Evolutionary conservation across 257 asterid genomes (phyloP), one percentile per base, ranked within the genome.

Genomic region (Buddleja alternifolia): DNA sequence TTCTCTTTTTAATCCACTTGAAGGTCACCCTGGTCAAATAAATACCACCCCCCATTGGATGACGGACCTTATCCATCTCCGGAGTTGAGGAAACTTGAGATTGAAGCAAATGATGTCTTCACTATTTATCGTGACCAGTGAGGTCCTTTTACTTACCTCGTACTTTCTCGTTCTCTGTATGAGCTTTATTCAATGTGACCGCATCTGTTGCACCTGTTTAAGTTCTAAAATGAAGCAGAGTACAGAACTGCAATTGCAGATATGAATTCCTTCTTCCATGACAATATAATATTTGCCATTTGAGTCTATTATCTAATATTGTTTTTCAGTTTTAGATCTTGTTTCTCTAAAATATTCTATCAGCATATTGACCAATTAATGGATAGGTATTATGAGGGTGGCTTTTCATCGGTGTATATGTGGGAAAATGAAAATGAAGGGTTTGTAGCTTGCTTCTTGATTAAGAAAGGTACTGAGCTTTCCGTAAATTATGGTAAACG

Each of bases 81-180:
- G 21, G 90, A 89, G 73, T 74, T 94, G 87, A 84, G 99, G 88
- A 91, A 86, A 72, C 97, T 94, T 50, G 99, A 94, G 84, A 74
- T 87, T 71, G 99, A 94, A 84, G 99, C 99, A 72, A 94, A 94
- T 42, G 97, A 94, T 20, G 85, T 94, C 69, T 94, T 94, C 77
- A 78, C 97, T 39, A 57, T 91, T 73, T 94, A 94, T 86, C 88
- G 97, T 87, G 99, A 94, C 96, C 99, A 94, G 99, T 94, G 88
- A 91, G 95, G 96, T 86, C 82, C 95, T 84, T 29, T 84, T 85
- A 81, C 90, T 83, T 80, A 76, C 88, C 90, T 84, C 85, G 47
- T 85, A 73, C 70, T 75, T 84, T 83, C 41, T 79, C 61, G 55
- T 57, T 70, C 56, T 52, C 54, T 29, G 23, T 52, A 69, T 53